Evolutionary conservation across 106 monocot species (phyloP), one percentile per base, ranked within the genome.

Genomic region (Ottelia alismoides): DNA sequence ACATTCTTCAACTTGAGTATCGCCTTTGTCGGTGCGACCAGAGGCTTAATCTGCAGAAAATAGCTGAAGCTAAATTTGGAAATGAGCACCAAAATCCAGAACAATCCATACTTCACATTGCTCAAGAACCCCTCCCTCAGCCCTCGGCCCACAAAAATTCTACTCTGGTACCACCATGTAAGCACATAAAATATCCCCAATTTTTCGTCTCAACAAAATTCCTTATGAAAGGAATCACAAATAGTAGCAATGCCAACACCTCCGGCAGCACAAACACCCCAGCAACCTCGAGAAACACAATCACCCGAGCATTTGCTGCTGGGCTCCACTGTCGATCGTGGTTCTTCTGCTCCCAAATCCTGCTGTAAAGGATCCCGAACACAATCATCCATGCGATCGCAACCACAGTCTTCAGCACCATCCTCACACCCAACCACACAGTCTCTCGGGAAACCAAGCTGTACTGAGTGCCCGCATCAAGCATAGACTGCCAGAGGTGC

Each of bases 401-500:
- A 32, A 21, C 58, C 17, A 59, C 2, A 20, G 43, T 51, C 25
- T 68, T 68, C 18, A 68, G 58, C 18, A 45, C 32, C 67, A 68
- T 68, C n/a, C 67, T 17, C 31, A 50, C n/a, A 3, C 51, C 67
- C 0, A 59, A 27, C 67, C 24, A 59, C 2, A 28, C 48, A 19
- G 67, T 58, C 21, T 68, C 67, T 59, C 58, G 31, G 2, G 67
- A 68, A 7, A 68, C 51, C 31, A 68, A 22, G 28, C 67, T 68
- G 22, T 68, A 59, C 49, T 68, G 67, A 10, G 59, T 68, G 18
- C 58, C 67, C 32, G 67, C 67, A 52, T 68, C 67, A 11, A 68
- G 67, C 2, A 68, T 25, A 1, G 59, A 59, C 52, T 68, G 58
- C 2, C 58, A 43, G 51, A 68, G 59, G 1, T 59, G 58, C 10